These are phyloP conservation scores for Torulaspora gathmanii DNA, from an alignment of 805 yeast species.

Conservation along the genomic window DNA sequence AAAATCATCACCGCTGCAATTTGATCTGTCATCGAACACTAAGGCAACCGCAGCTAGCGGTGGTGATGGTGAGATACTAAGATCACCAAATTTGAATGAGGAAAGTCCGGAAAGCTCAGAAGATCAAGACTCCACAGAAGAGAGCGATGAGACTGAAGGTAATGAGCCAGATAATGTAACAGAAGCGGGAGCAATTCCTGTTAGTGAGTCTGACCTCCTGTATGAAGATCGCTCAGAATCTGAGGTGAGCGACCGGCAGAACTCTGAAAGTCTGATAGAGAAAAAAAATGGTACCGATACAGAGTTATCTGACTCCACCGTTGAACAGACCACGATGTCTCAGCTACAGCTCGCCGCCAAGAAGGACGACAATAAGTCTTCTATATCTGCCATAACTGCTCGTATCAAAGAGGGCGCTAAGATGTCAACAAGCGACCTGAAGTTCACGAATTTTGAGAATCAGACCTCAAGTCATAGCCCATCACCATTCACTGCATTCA, in stretches of 20 bases:
- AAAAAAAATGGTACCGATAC: neutral
- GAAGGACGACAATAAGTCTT: slow-evolving; percentile 3
- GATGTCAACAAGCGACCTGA: slow-evolving; percentile 11
- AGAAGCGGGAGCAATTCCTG: neutral
- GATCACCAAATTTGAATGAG: no score
- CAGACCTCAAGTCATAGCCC: neutral
- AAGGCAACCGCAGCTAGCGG: no score
- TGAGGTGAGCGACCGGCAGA: neutral
- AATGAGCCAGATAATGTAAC: neutral
- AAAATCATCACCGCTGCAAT: slow-evolving; percentile 15
- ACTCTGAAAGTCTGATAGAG: neutral
- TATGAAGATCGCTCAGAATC: neutral
- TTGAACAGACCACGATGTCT: slow-evolving; percentile 21
- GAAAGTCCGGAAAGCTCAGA: no score
- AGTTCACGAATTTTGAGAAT: slow-evolving; percentile 4
- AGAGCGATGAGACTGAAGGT: neutral
- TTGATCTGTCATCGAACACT: neutral
- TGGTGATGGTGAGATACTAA: no score
- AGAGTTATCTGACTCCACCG: slow-evolving; percentile 22
- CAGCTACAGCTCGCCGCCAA: neutral
- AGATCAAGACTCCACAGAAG: no score
- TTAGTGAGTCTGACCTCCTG: neutral
- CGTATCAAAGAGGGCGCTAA: slow-evolving; percentile 30
- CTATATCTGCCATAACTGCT: slow-evolving; percentile 26
- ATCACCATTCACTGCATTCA: slow-evolving; percentile 29